phyloP scores from a whole-genome alignment of 2,329 filamentous ascomycete species.

The Microsporum audouinii region DNA sequence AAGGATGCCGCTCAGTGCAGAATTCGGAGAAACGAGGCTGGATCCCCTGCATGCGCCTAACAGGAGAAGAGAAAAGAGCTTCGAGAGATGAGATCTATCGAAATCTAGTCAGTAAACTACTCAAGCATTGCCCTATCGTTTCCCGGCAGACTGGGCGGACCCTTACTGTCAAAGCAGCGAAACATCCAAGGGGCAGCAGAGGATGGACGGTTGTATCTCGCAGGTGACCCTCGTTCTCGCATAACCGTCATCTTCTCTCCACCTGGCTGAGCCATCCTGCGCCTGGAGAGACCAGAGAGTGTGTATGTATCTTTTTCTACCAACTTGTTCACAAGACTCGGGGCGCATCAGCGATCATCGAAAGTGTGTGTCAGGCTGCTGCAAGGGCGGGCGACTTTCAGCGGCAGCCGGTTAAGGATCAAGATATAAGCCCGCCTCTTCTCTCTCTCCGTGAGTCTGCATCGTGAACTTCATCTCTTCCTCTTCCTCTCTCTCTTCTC shows the following conservation, averaged over 20 bases:
- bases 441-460: not conserved
- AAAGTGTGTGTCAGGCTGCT: slow-evolving; percentile 9
- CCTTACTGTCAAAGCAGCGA: too few species aligned
- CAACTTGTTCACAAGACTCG: not conserved
- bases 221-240: not conserved
- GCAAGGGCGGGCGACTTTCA: slow-evolving; percentile 7
- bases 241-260: not conserved
- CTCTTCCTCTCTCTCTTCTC: not conserved
- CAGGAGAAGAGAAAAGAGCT: not conserved
- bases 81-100: not conserved
- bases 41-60: not conserved
- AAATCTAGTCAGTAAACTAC: too few species aligned
- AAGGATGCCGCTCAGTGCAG: not conserved
- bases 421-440: not conserved
- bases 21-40: not conserved
- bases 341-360: not conserved
- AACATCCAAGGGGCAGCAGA: not conserved
- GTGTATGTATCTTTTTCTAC: too few species aligned
- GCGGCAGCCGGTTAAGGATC: not conserved
- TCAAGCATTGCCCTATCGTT: not conserved
- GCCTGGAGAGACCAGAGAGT: not conserved
- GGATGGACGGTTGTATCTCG: not conserved
- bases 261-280: not conserved
- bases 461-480: not conserved
- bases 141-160: too few species aligned